Percentiles rank a stretch among this genome's conserved stretches.
These are phyloP conservation scores for Cadophora sp. DNA, from an alignment of 2,329 filamentous ascomycete genomes.

Conservation along the genomic window DNA sequence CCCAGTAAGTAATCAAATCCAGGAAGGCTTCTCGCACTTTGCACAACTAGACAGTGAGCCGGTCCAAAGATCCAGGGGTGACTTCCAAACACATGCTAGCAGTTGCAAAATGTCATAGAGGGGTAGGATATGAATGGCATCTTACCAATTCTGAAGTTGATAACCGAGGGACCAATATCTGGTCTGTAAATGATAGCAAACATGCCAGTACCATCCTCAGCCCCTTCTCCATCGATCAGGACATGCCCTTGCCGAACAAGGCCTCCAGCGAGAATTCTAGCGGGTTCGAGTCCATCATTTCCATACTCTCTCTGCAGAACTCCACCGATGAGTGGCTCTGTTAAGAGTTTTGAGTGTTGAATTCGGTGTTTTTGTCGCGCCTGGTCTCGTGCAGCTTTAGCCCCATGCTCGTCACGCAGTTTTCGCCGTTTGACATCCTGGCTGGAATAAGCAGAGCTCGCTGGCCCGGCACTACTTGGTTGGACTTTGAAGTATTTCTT, in stretches of 20 bases:
- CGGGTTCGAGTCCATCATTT: conserved; percentile 19
- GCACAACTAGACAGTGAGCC: background rate
- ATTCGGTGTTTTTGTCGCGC: conserved; percentile 35
- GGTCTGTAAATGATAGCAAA: conserved; percentile 29
- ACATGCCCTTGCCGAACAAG: conserved; percentile 27
- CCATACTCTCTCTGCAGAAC: conserved; percentile 36
- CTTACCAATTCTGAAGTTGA: conserved; percentile 27
- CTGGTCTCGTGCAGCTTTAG: conserved; percentile 13
- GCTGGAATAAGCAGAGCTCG: conserved; percentile 60
- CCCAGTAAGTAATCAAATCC: background rate
- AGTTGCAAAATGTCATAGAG: background rate
- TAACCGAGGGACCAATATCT: conserved; percentile 22
- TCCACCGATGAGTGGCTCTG: conserved; percentile 33
- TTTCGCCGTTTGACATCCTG: conserved; percentile 64
- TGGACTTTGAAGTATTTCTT: conserved; percentile 74
- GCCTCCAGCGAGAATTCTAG: conserved; percentile 29
- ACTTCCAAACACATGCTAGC: background rate
- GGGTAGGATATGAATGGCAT: background rate
- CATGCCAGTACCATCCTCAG: conserved; percentile 15
- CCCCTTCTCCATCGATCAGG: background rate
- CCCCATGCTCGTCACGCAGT: conserved; percentile 50
- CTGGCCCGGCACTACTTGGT: conserved; percentile 56
- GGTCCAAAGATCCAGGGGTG: background rate
- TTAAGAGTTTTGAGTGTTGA: conserved; percentile 31
- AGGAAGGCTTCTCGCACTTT: too few relatives aligned